These are phyloP conservation scores for Tetramitus jugosus DNA, from an alignment of 208 protist species.

Conservation along the genomic window DNA sequence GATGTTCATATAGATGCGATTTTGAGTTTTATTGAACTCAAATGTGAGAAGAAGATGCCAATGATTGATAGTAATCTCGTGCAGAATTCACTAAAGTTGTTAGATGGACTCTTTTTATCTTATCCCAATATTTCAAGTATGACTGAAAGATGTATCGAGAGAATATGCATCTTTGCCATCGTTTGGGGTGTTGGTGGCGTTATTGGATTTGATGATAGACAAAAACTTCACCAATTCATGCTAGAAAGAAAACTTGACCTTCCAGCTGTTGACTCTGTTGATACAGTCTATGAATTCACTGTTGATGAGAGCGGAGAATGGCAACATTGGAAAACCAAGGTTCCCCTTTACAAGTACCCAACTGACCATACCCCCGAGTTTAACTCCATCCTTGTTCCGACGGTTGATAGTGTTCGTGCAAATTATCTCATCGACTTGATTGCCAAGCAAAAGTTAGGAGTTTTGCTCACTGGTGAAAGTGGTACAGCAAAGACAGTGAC, in stretches of 20 bases:
- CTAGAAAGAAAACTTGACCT: conserved; percentile 22
- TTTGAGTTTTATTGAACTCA: conserved; percentile 20
- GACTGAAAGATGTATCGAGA: conserved; percentile 1
- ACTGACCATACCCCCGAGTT: conserved; percentile 37
- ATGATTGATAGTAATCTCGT: conserved; percentile 18
- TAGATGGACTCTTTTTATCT: conserved; percentile 24
- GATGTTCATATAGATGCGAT: neutral
- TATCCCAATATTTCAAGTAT: neutral
- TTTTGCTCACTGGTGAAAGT: conserved; percentile 58
- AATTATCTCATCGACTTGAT: conserved; percentile 53
- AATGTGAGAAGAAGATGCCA: conserved; percentile 25
- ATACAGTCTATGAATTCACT: conserved; percentile 53
- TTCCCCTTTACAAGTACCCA: conserved; percentile 39
- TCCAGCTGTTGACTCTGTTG: conserved; percentile 24
- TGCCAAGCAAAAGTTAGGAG: conserved; percentile 22
- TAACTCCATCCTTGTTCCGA: conserved; percentile 55
- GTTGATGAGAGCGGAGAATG: conserved; percentile 40
- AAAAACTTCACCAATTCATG: conserved; percentile 48
- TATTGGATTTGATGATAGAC: conserved; percentile 52
- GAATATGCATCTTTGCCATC: conserved; percentile 42
- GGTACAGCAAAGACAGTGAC: conserved; percentile 69
- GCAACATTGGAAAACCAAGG: conserved; percentile 22
- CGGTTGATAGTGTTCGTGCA: conserved; percentile 57
- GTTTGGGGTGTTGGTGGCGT: conserved; percentile 57
- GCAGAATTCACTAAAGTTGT: conserved; percentile 6